phyloP scores from a whole-genome alignment of 345 rosid species.

The Orychophragmus violaceus region DNA sequence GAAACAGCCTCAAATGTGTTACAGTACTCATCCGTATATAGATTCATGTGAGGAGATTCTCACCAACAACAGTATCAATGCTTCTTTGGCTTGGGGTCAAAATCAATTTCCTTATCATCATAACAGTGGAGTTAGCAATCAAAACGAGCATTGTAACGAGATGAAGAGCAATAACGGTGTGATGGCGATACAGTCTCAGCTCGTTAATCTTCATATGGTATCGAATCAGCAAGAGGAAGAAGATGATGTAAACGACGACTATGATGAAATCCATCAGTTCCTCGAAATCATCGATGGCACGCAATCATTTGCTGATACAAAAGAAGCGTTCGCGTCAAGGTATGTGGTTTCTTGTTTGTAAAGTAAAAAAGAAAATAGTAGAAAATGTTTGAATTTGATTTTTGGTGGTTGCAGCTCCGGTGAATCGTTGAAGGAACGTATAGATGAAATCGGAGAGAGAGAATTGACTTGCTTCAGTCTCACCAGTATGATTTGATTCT shows the following conservation, averaged over 20 bases:
- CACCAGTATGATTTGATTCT: conserved; percentile 58
- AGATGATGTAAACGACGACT: conserved; percentile 35
- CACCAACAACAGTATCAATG: neutral
- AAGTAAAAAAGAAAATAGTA: neutral
- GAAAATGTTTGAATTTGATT: neutral
- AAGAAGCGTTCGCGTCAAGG: conserved; percentile 57
- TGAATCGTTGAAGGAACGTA: conserved; percentile 50
- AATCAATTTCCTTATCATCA: conserved; percentile 23
- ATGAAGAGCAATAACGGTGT: conserved; percentile 24
- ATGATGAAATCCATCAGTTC: conserved; percentile 71
- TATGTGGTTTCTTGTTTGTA: neutral
- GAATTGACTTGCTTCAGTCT: conserved; percentile 81
- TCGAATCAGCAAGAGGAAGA: conserved; percentile 32
- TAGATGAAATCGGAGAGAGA: conserved; percentile 48
- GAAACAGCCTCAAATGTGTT: conserved; percentile 42
- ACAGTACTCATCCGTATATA: conserved; percentile 26
- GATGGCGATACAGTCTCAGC: conserved; percentile 45
- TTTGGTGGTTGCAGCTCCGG: conserved; percentile 48
- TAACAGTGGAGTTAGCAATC: conserved; percentile 39
- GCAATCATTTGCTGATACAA: conserved; percentile 63
- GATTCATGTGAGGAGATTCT: conserved; percentile 40
- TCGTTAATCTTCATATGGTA: conserved; percentile 35
- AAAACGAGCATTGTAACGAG: conserved; percentile 13
- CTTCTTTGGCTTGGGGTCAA: conserved; percentile 8
- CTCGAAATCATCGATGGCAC: conserved; percentile 74